These are phyloP conservation scores for Lentinula sp. DNA, from an alignment of 768 basidiomycete species.

Conservation along the genomic window DNA sequence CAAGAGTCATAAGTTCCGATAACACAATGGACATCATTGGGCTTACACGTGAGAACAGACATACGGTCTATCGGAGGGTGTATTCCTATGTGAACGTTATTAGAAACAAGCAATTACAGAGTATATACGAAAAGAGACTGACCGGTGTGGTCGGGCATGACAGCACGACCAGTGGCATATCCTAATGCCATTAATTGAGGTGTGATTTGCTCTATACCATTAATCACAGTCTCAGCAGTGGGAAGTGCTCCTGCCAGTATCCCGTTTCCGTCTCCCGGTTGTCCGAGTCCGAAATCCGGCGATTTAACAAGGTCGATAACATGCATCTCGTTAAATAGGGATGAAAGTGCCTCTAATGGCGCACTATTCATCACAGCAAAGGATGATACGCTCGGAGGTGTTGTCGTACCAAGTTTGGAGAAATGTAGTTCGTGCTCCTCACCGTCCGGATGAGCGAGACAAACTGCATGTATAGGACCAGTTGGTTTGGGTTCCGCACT, in stretches of 20 bases:
- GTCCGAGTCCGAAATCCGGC: constrained; percentile 67
- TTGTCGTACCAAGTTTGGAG: constrained; percentile 28
- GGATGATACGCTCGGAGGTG: constrained; percentile 9
- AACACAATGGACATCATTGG: not conserved
- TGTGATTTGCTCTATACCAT: constrained; percentile 65
- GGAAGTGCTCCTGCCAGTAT: constrained; percentile 72
- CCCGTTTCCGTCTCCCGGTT: constrained; percentile 63
- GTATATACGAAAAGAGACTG: constrained; percentile 8
- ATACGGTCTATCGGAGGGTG: constrained; percentile 74
- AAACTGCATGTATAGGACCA: constrained; percentile 73
- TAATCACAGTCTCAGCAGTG: constrained; percentile 63
- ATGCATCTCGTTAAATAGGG: constrained; percentile 53
- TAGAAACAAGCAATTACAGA: not conserved
- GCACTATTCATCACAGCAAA: constrained; percentile 39
- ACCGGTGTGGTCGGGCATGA: constrained; percentile 66
- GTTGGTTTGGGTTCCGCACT: constrained; percentile 16
- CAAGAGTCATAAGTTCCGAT: not conserved
- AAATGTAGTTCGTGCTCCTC: constrained; percentile 63
- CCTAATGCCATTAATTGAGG: constrained; percentile 76
- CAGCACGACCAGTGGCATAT: constrained; percentile 62
- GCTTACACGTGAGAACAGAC: constrained; percentile 74
- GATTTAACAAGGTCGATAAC: constrained; percentile 53
- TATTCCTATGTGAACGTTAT: constrained; percentile 32
- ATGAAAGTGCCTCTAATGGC: constrained; percentile 42
- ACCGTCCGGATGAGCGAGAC: constrained; percentile 55